Evolutionary conservation across 768 basidiomycete species (phyloP).

Genomic region (Russula ochroleuca): DNA sequence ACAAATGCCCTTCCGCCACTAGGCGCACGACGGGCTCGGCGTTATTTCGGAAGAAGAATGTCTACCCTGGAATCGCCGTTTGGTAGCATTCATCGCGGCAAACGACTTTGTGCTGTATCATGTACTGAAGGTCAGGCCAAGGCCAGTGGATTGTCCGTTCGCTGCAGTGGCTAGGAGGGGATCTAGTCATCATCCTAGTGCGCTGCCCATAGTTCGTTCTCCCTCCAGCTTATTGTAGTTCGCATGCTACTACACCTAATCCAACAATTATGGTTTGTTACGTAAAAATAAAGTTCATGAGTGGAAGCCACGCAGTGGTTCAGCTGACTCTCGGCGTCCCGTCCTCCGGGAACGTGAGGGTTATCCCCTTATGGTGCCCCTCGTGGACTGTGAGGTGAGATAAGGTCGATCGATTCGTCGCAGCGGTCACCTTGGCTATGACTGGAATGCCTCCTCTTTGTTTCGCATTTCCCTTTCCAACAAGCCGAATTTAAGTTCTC

Average conservation of each 20-base stretch:
- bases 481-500: background rate
- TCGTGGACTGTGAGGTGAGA: too few relatives aligned
- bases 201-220: background rate
- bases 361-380: background rate
- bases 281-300: background rate
- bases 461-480: background rate
- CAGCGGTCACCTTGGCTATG: too few relatives aligned
- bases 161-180: background rate
- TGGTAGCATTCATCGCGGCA: background rate
- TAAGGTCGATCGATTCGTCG: background rate
- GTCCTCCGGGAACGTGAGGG: background rate
- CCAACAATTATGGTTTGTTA: background rate
- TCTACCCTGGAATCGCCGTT: background rate
- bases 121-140: background rate
- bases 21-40: background rate
- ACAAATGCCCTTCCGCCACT: background rate
- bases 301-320: background rate
- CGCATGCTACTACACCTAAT: background rate
- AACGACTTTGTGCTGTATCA: background rate
- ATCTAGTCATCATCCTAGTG: background rate
- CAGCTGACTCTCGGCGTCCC: background rate
- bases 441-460: background rate
- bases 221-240: background rate
- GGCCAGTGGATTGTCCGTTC: background rate
- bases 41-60: background rate